Conservation (phyloP, 164 flowering plant genomes). For the Taxillus chinensis region DNA sequence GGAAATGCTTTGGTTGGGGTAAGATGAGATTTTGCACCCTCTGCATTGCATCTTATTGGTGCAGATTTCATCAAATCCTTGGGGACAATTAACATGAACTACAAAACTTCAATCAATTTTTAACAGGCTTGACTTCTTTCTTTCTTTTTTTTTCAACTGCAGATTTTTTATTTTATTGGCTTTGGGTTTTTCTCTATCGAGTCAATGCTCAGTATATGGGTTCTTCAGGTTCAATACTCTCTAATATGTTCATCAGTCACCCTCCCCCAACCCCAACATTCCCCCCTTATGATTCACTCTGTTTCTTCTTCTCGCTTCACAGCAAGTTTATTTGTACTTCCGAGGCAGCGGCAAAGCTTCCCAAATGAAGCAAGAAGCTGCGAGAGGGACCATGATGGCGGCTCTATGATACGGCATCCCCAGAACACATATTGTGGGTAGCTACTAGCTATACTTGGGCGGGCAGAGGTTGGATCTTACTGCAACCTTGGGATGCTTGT, state of each 20-base stretch:
- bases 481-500: too few species aligned
- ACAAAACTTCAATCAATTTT: too few species aligned
- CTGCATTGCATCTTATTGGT: not conserved
- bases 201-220: slow-evolving; percentile 3
- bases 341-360: slow-evolving; percentile 1
- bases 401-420: not conserved
- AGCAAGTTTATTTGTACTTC: not conserved
- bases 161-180: slow-evolving; percentile 4
- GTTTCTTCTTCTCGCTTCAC: not conserved
- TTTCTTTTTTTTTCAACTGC: slow-evolving; percentile 18
- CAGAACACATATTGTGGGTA: too few species aligned
- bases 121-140: slow-evolving; percentile 18
- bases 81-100: too few species aligned
- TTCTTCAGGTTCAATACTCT: slow-evolving; percentile 1
- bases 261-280: not conserved
- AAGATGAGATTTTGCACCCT: slow-evolving; percentile 9
- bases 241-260: not conserved
- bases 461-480: too few species aligned
- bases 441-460: too few species aligned
- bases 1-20: slow-evolving; percentile 46
- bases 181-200: slow-evolving; percentile 2
- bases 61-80: not conserved
- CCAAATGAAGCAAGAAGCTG: not conserved
- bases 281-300: not conserved
- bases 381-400: not conserved